Evolutionary conservation across 163 green algal species (phyloP).

Genomic region (Chlamydomonas reinhardtii): DNA sequence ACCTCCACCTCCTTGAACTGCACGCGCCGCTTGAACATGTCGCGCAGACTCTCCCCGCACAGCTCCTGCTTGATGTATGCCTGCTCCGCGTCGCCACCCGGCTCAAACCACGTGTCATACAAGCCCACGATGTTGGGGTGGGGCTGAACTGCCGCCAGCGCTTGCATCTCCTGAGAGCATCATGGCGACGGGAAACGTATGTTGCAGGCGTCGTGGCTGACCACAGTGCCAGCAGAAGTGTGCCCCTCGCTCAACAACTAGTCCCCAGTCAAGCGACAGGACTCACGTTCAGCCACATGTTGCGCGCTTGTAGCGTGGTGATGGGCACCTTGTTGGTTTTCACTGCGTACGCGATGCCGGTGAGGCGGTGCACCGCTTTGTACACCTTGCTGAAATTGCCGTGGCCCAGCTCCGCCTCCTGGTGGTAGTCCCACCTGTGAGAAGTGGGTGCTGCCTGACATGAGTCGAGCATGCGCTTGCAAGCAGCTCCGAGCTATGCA

Average conservation of each 20-base stretch:
- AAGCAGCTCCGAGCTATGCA: too few species aligned
- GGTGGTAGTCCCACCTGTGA: conserved; percentile 77
- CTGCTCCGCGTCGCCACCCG: conserved; percentile 64
- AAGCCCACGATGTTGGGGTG: conserved; percentile 88
- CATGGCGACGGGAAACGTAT: too few species aligned
- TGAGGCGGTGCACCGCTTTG: conserved; percentile 75
- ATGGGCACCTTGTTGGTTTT: conserved; percentile 80
- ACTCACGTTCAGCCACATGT: conserved; percentile 67
- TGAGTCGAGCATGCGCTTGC: too few species aligned
- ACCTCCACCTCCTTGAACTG: conserved; percentile 77
- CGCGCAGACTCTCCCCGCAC: conserved; percentile 77
- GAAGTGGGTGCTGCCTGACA: too few species aligned
- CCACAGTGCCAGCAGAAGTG: too few species aligned
- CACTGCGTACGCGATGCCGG: conserved; percentile 85
- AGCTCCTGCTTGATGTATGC: conserved; percentile 90
- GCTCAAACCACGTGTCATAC: conserved; percentile 83
- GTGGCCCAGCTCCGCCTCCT: conserved; percentile 80
- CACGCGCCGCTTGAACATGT: conserved; percentile 42
- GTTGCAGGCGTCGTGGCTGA: too few species aligned
- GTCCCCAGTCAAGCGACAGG: too few species aligned
- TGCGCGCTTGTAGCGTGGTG: conserved; percentile 56
- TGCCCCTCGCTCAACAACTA: too few species aligned
- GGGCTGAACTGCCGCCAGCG: conserved; percentile 73
- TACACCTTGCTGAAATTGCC: conserved; percentile 89
- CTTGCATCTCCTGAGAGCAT: conserved; percentile 81